Evolutionary conservation across 1,284 basidiomycete species (phyloP).

Genomic region (Apiotrichum brassicae): DNA sequence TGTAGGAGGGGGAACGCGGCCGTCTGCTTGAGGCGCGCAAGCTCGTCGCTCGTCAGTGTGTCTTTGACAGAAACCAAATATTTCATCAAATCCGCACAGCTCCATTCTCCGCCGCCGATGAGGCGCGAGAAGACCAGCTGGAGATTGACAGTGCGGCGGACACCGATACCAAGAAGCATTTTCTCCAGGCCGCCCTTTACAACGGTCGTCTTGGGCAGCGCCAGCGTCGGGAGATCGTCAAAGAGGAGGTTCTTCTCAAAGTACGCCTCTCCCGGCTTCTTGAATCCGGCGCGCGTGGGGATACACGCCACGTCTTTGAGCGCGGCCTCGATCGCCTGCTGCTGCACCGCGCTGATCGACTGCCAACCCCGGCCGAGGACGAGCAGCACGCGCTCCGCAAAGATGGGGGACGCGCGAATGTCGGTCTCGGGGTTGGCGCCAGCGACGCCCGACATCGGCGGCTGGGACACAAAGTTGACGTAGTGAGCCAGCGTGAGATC

Average conservation of each 20-base stretch:
- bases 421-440: conserved; percentile 55
- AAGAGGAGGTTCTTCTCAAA: conserved; percentile 84
- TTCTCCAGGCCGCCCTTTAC: conserved; percentile 74
- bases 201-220: conserved; percentile 59
- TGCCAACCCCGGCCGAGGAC: conserved; percentile 72
- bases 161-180: conserved; percentile 69
- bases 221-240: conserved; percentile 75
- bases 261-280: conserved; percentile 70
- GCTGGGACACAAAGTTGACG: conserved; percentile 60
- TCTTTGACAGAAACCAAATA: conserved; percentile 83
- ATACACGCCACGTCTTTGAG: conserved; percentile 68
- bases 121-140: conserved; percentile 74
- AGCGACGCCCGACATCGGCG: conserved; percentile 48
- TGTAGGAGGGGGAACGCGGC: conserved; percentile 70
- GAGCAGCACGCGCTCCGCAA: conserved; percentile 74
- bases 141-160: conserved; percentile 84
- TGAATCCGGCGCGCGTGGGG: conserved; percentile 75
- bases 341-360: conserved; percentile 57
- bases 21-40: conserved; percentile 68
- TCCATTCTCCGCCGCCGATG: conserved; percentile 43
- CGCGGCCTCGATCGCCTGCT: conserved; percentile 55
- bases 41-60: conserved; percentile 62
- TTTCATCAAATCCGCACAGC: conserved; percentile 57
- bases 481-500: conserved; percentile 75
- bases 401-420: conserved; percentile 61